A percentile compares a stretch with the other conserved stretches of the same genome.
Conservation (phyloP, 306 rosid species). For the Quercus bicolor region DNA sequence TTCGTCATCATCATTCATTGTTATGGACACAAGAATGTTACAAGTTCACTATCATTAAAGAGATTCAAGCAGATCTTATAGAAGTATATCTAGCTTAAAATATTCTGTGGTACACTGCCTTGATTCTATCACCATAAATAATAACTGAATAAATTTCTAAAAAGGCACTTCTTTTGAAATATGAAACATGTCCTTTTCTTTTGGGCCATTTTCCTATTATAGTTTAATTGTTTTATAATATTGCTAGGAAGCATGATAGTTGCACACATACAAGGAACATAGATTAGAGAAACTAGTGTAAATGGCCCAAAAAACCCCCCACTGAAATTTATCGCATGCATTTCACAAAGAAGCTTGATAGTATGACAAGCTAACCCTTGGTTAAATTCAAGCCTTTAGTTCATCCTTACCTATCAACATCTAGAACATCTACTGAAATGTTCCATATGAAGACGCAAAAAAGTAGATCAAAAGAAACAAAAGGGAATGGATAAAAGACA, state of each 20-base stretch:
- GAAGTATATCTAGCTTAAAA: not conserved
- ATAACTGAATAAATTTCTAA: no score
- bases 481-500: slow-evolving; percentile 14
- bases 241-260: not conserved
- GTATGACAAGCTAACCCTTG: not conserved
- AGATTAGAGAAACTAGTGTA: not conserved
- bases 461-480: not conserved
- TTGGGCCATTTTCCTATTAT: no score
- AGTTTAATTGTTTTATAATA: not conserved
- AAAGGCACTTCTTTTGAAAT: not conserved
- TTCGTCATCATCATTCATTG: not conserved
- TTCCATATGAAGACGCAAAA: not conserved
- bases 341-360: not conserved
- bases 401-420: no score
- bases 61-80: not conserved
- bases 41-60: not conserved
- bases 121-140: not conserved
- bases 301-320: not conserved
- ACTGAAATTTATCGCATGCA: not conserved
- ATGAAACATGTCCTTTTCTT: no score
- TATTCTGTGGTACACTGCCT: not conserved
- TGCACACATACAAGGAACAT: not conserved
- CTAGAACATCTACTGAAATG: not conserved
- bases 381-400: no score
- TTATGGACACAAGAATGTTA: not conserved